Conservation (phyloP, 1,284 basidiomycete species). For the Tetrapyrgos nigripes region DNA sequence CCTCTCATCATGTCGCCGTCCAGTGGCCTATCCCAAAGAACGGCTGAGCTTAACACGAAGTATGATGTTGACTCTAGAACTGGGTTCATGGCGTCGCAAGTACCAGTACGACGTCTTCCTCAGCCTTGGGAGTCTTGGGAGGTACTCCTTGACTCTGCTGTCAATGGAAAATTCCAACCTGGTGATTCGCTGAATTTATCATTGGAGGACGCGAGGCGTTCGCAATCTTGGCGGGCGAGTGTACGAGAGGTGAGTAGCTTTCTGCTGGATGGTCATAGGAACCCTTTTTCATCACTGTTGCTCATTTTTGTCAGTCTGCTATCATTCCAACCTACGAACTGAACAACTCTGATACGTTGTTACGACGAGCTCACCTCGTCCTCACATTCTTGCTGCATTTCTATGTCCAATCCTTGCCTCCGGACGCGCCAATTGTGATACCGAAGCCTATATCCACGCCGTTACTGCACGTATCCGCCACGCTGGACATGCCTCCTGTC, state of each 20-base stretch:
- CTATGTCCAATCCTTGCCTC: constrained; percentile 82
- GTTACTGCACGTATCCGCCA: constrained; percentile 74
- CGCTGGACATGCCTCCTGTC: constrained; percentile 88
- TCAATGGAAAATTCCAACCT: constrained; percentile 58
- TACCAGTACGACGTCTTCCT: constrained; percentile 72
- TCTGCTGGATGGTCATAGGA: constrained; percentile 27
- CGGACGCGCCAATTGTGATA: constrained; percentile 60
- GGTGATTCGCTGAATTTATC: constrained; percentile 55
- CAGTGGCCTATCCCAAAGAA: neutral
- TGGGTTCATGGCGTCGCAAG: constrained; percentile 89
- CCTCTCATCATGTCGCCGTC: neutral
- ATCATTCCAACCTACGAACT: constrained; percentile 59
- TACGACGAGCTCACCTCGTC: constrained; percentile 87
- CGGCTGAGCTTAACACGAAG: neutral
- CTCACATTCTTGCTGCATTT: constrained; percentile 89
- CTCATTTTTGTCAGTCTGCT: constrained; percentile 41
- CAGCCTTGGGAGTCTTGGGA: constrained; percentile 79
- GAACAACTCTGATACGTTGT: constrained; percentile 62
- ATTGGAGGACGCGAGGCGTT: constrained; percentile 49
- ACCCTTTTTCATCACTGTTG: neutral
- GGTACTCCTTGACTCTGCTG: constrained; percentile 55
- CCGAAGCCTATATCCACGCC: constrained; percentile 82
- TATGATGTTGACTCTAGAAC: constrained; percentile 88
- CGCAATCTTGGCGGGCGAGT: constrained; percentile 66
- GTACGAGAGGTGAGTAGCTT: constrained; percentile 56